Conservation (phyloP, 2,329 filamentous ascomycete genomes). For the Camillea tinctor region DNA sequence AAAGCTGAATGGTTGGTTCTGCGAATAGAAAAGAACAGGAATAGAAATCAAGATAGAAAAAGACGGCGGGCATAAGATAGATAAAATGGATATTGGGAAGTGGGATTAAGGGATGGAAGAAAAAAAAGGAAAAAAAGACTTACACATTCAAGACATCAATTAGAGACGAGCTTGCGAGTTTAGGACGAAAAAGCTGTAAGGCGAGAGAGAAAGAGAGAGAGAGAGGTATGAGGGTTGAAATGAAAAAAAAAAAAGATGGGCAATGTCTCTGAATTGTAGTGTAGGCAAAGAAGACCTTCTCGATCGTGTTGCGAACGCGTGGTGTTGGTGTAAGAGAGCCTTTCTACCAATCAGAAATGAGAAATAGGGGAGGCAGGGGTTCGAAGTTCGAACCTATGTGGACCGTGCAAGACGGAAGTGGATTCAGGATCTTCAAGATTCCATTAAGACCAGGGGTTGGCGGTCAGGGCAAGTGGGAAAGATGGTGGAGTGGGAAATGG, state of each 20-base stretch:
- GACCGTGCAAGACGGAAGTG: slow-evolving; percentile 6
- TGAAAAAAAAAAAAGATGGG: neutral
- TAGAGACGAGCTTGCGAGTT: neutral
- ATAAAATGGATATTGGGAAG: neutral
- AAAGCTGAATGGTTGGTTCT: neutral
- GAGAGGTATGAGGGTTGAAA: neutral
- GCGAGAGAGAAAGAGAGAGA: no score
- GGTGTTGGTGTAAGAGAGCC: slow-evolving; percentile 28
- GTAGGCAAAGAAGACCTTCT: slow-evolving; percentile 5
- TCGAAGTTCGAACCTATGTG: no score
- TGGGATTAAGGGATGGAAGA: neutral
- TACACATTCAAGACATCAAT: neutral
- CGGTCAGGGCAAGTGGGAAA: neutral
- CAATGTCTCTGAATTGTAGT: slow-evolving; percentile 5
- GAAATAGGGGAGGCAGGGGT: slow-evolving; percentile 2
- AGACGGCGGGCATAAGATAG: slow-evolving; percentile 5
- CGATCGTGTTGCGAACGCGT: slow-evolving; percentile 32
- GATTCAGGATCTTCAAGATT: slow-evolving; percentile 4
- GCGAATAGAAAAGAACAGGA: slow-evolving; percentile 1
- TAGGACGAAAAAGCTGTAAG: slow-evolving; percentile 12
- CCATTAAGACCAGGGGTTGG: slow-evolving; percentile 1
- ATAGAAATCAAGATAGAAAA: neutral
- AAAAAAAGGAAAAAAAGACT: slow-evolving; percentile 7
- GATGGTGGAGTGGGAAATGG: no score
- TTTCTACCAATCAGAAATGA: slow-evolving; percentile 16